Evolutionary conservation across 352 stramenopile species (phyloP).

Genomic region (Phytophthora pisi): DNA sequence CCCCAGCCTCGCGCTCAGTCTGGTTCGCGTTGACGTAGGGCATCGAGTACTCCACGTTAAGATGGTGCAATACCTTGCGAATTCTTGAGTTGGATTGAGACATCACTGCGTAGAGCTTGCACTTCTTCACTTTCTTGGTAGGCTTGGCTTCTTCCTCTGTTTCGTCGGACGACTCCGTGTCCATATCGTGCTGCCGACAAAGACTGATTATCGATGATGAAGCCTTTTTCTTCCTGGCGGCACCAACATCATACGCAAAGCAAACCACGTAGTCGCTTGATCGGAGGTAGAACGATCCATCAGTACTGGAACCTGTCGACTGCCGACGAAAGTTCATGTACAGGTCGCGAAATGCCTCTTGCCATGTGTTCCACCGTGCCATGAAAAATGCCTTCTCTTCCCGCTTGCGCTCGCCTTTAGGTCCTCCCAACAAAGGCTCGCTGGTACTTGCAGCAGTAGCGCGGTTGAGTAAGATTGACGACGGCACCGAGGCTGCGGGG

Average conservation of each 20-base stretch:
- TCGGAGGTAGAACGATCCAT: slow-evolving; percentile 57
- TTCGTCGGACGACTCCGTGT: slow-evolving; percentile 1
- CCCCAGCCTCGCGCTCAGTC: slow-evolving; percentile 47
- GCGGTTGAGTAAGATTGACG: slow-evolving; percentile 55
- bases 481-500: slow-evolving; percentile 54
- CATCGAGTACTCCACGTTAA: slow-evolving; percentile 60
- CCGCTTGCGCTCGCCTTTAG: slow-evolving; percentile 41
- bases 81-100: slow-evolving; percentile 69
- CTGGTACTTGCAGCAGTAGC: slow-evolving; percentile 32
- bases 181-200: slow-evolving; percentile 37
- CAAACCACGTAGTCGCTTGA: slow-evolving; percentile 69
- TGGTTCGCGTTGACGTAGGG: slow-evolving; percentile 58
- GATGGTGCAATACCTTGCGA: slow-evolving; percentile 68
- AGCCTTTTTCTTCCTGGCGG: neutral
- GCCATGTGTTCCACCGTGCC: slow-evolving; percentile 62
- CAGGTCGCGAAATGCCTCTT: slow-evolving; percentile 67
- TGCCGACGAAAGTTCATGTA: slow-evolving; percentile 67
- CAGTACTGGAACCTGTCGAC: neutral
- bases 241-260: slow-evolving; percentile 44
- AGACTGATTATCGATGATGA: slow-evolving; percentile 43
- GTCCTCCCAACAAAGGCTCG: slow-evolving; percentile 27
- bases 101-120: slow-evolving; percentile 58
- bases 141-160: slow-evolving; percentile 9
- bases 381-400: slow-evolving; percentile 71
- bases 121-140: slow-evolving; percentile 7